These are phyloP conservation scores for Fomitiporia mediterranea DNA, from an alignment of 1,284 basidiomycete species.

Conservation along the genomic window DNA sequence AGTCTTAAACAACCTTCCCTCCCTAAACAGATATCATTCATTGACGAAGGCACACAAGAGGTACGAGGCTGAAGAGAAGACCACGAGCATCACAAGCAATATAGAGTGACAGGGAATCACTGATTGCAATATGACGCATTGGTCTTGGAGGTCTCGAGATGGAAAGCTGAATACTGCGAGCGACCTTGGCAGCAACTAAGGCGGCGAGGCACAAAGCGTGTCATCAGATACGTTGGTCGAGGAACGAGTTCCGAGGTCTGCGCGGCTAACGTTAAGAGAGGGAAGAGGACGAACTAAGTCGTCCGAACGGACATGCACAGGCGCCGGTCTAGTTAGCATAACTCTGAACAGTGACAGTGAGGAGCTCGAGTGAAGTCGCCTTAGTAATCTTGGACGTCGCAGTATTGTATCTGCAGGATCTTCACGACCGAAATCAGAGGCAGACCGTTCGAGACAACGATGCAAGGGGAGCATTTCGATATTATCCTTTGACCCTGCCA, in stretches of 20 bases:
- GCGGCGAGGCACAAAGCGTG: background rate
- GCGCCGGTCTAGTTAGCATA: background rate
- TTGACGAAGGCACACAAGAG: too few species aligned
- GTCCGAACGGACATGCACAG: background rate
- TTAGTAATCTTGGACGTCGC: background rate
- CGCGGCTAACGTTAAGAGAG: too few species aligned
- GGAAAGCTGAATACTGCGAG: background rate
- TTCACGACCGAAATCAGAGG: background rate
- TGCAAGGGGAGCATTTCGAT: slow-evolving; percentile 1
- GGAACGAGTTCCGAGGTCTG: background rate
- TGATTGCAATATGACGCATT: too few species aligned
- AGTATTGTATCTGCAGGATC: background rate
- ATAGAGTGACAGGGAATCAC: too few species aligned
- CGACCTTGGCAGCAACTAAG: background rate
- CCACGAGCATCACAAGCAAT: too few species aligned
- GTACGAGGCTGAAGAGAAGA: too few species aligned
- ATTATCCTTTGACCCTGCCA: background rate
- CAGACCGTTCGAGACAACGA: slow-evolving; percentile 9
- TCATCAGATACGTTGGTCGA: background rate
- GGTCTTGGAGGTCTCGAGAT: too few species aligned
- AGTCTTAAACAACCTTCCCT: too few species aligned
- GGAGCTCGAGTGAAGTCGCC: background rate
- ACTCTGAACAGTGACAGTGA: background rate
- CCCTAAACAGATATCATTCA: too few species aligned
- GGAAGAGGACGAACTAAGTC: background rate